These are phyloP conservation scores for Plasmopara halstedii DNA, from an alignment of 352 stramenopile genomes.

Conservation along the genomic window DNA sequence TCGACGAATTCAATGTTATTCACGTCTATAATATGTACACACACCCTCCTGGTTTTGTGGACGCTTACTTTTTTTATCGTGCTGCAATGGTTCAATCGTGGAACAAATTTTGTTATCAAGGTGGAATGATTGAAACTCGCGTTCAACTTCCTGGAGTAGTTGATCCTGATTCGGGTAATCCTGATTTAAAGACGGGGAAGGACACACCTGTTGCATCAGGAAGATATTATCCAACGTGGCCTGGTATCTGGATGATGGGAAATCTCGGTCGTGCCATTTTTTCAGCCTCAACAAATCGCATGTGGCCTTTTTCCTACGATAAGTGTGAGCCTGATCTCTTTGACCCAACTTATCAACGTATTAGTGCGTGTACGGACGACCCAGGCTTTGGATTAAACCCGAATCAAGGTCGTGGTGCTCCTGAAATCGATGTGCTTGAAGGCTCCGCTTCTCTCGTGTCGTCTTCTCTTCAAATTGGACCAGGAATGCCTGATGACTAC, in stretches of 20 bases:
- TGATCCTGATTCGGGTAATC: too few relatives aligned
- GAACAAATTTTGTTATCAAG: too few relatives aligned
- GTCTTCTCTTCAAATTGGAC: constrained; percentile 84
- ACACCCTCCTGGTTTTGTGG: too few relatives aligned
- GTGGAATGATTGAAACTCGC: too few relatives aligned
- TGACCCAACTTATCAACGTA: constrained; percentile 47
- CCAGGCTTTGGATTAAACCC: constrained; percentile 88
- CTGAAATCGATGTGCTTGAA: constrained; percentile 94
- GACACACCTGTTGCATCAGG: too few relatives aligned
- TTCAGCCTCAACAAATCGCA: constrained; percentile 88
- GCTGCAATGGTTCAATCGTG: too few relatives aligned
- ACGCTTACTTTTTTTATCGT: too few relatives aligned
- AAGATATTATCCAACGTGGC: constrained; percentile 89
- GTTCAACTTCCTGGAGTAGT: too few relatives aligned
- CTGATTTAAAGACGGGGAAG: too few relatives aligned
- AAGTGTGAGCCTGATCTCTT: constrained; percentile 72
- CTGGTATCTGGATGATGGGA: constrained; percentile 94
- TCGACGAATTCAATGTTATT: too few relatives aligned
- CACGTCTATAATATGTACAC: too few relatives aligned
- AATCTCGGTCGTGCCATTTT: constrained; percentile 95
- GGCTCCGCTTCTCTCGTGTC: constrained; percentile 67
- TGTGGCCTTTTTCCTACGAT: constrained; percentile 96
- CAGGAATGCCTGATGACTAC: constrained; percentile 56
- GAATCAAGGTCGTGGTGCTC: constrained; percentile 78
- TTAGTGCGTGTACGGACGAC: constrained; percentile 83